Conservation (phyloP, 2,329 filamentous ascomycete species). For the Metarhizium robertsii region DNA sequence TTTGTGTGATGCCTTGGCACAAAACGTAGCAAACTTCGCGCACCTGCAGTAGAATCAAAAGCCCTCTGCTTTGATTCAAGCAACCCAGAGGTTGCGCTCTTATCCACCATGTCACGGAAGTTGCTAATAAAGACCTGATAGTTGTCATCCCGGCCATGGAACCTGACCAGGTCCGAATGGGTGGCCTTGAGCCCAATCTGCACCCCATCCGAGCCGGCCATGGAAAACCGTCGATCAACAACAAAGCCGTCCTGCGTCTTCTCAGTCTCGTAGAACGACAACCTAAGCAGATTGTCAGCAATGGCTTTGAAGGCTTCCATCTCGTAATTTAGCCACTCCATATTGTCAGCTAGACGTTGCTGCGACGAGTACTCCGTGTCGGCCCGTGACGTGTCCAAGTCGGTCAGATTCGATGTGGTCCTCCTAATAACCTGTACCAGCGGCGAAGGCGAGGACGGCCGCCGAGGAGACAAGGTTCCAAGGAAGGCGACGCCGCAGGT, state of each 20-base stretch:
- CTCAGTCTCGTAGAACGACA: conserved; percentile 19
- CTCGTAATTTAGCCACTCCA: conserved; percentile 17
- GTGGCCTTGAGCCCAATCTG: conserved; percentile 14
- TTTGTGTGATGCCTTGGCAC: background rate
- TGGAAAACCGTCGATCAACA: conserved; percentile 16
- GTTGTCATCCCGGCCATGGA: conserved; percentile 16
- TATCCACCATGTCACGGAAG: conserved; percentile 14
- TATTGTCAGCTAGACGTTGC: conserved; percentile 10
- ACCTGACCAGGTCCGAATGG: conserved; percentile 15
- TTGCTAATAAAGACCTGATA: conserved; percentile 14
- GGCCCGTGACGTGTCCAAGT: conserved; percentile 1
- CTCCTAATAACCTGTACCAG: conserved; percentile 16
- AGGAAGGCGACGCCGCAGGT: conserved; percentile 19
- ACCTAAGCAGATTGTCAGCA: conserved; percentile 11
- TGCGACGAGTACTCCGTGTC: background rate
- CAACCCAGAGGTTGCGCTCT: conserved; percentile 7
- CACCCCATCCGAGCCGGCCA: conserved; percentile 15
- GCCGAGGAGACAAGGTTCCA: conserved; percentile 14
- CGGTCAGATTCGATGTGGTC: conserved; percentile 12
- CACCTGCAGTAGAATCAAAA: conserved; percentile 11
- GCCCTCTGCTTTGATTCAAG: conserved; percentile 12
- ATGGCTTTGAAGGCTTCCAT: conserved; percentile 19
- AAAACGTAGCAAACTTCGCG: background rate
- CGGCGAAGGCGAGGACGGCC: conserved; percentile 14
- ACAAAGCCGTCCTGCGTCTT: conserved; percentile 14